A percentile compares a stretch with the other conserved stretches of the same genome.
Conservation (phyloP, 345 rosid species). For the Zanthoxylum bungeanum region DNA sequence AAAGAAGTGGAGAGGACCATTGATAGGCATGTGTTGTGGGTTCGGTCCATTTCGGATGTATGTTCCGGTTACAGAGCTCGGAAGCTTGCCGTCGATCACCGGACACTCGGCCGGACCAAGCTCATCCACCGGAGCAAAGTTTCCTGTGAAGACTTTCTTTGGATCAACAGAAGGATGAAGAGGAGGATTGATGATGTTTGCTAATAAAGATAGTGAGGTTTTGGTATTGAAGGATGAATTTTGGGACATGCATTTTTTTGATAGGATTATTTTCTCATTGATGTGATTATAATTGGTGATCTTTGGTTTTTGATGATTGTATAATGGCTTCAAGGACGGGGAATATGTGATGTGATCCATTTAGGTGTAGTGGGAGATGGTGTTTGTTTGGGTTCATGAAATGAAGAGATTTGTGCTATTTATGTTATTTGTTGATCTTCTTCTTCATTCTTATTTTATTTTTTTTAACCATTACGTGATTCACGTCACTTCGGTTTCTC, state of each 20-base stretch:
- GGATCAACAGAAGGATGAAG: constrained; percentile 18
- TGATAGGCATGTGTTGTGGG: constrained; percentile 13
- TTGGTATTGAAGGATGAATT: not conserved
- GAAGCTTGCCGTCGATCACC: constrained; percentile 19
- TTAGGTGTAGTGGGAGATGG: too few relatives aligned
- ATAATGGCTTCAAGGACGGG: too few relatives aligned
- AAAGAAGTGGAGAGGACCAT: constrained; percentile 21
- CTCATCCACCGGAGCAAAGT: constrained; percentile 23
- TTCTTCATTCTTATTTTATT: too few relatives aligned
- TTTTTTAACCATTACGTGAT: too few relatives aligned
- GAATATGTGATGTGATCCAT: too few relatives aligned
- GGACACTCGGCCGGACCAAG: constrained; percentile 1
- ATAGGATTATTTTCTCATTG: too few relatives aligned
- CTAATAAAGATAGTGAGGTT: not conserved
- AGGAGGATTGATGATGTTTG: constrained; percentile 13
- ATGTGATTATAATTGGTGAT: too few relatives aligned
- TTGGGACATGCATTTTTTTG: not conserved
- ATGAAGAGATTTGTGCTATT: too few relatives aligned
- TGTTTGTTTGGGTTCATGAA: too few relatives aligned
- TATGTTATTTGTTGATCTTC: too few relatives aligned
- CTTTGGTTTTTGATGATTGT: too few relatives aligned
- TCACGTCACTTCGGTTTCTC: too few relatives aligned
- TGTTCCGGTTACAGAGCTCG: constrained; percentile 10
- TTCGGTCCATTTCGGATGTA: constrained; percentile 29
- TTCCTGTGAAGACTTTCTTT: constrained; percentile 11